Evolutionary conservation across 805 yeast species (phyloP).

Genomic region (Cyberlindnera maclurae): DNA sequence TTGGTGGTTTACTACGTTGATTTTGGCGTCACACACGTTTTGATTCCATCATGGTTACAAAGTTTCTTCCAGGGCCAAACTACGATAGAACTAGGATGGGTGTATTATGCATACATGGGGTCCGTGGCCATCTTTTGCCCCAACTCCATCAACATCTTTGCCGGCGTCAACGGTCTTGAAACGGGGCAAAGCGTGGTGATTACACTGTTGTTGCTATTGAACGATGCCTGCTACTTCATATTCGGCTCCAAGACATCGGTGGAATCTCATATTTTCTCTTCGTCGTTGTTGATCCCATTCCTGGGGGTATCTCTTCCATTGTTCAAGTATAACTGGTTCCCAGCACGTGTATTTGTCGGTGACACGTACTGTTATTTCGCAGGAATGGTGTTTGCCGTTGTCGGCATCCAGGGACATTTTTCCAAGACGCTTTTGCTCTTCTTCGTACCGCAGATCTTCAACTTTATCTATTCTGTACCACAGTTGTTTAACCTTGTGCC

Average conservation of each 20-base stretch:
- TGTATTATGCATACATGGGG: constrained; percentile 87
- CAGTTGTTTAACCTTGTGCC: constrained; percentile 82
- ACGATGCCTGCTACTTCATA: constrained; percentile 67
- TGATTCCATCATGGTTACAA: constrained; percentile 63
- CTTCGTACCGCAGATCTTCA: constrained; percentile 85
- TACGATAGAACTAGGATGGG: constrained; percentile 61
- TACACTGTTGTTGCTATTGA: constrained; percentile 60
- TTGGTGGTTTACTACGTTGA: constrained; percentile 88
- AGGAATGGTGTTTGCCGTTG: constrained; percentile 98
- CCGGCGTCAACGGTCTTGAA: constrained; percentile 95
- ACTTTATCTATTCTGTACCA: constrained; percentile 86
- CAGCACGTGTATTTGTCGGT: constrained; percentile 92
- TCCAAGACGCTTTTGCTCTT: constrained; percentile 85
- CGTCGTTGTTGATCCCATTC: constrained; percentile 76
- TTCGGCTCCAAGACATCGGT: constrained; percentile 34
- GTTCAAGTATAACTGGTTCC: constrained; percentile 79
- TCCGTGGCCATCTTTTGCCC: constrained; percentile 91
- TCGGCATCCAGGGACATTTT: constrained; percentile 93
- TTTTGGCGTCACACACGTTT: constrained; percentile 83
- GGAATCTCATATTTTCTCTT: constrained; percentile 77
- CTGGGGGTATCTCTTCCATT: constrained; percentile 77
- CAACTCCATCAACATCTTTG: constrained; percentile 89
- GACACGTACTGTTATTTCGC: constrained; percentile 97
- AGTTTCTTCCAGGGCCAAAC: constrained; percentile 30
- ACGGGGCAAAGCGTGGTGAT: constrained; percentile 89